Base-by-base conservation (phyloP, 441 rosid species). In the Flueggea neowawraea region DNA sequence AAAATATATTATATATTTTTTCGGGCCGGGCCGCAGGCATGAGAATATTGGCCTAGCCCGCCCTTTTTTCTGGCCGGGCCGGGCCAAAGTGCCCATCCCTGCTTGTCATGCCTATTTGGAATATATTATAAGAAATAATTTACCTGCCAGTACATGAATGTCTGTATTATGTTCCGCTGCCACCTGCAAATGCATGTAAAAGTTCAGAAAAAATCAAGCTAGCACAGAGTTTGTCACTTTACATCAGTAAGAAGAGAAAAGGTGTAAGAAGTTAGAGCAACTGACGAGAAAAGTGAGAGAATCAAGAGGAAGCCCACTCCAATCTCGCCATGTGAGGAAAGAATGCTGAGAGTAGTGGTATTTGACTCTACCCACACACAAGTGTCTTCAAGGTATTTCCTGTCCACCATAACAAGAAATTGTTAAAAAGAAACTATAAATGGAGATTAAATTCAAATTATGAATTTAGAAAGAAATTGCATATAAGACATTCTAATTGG, bases 111-210 rank as follows among this genome's bases (percentile, higher is more conserved):
- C 48, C 49, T 13, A 8, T n/a, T 31, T 41, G 11, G 13, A 1
- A 60, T 43, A 28, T 36, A 52, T 14, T 54, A 6, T 10, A n/a
- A 12, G 54, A 22, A 12, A 31, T 5, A 64, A 31, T 62, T 45
- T 68, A 95, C 99, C 99, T 95, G 99, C 99, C 98, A 95, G 65
- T 86, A 89, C 95, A 95, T 91, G 76, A 95, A 91, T 17, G 97
- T 80, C 69, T 89, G 99, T 66, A 95, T 85, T 43, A 95, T 81
- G 80, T 95, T 91, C 57, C 98, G 95, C 78, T 95, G 97, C 98
- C 98, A 95, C 79, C 98, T 95, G 86, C 70, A 85, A 1, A 5
- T 58, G 33, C 22, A 72, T 51, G 58, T 12, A 16, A 58, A 45
- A 52, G 28, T 16, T 49, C 13, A 61, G 17, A 16, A 16, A 49